Percentiles rank a stretch among this genome's conserved stretches.
These are phyloP conservation scores for Aspergillus carlsbadensis DNA, from an alignment of 495 filamentous ascomycete genomes.

Conservation along the genomic window DNA sequence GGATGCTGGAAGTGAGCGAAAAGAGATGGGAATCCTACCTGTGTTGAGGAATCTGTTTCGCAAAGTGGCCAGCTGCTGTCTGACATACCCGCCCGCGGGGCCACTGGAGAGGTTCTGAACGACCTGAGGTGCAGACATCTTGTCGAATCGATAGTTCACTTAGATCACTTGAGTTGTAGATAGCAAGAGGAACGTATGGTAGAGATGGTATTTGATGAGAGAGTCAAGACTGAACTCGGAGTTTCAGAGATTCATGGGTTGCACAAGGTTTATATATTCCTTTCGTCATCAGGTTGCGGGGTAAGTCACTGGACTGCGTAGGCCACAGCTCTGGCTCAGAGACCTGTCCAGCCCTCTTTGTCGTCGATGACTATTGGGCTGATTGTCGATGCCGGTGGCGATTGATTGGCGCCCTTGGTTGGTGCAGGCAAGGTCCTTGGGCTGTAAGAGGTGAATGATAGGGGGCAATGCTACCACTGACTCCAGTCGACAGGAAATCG, in stretches of 20 bases:
- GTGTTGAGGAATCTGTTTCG: constrained; percentile 22
- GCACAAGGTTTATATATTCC: constrained; percentile 21
- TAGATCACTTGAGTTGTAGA: not conserved
- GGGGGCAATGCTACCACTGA: not conserved
- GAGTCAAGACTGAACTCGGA: not conserved
- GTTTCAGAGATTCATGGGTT: constrained; percentile 2
- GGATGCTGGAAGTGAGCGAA: not conserved
- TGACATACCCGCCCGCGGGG: constrained; percentile 19
- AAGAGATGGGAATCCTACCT: constrained; percentile 14
- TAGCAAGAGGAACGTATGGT: not conserved
- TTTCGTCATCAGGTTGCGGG: constrained; percentile 17
- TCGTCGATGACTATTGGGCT: not conserved
- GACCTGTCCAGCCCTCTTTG: constrained; percentile 8
- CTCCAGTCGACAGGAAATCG: too few species aligned
- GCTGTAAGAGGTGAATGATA: not conserved
- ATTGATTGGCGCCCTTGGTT: constrained; percentile 8
- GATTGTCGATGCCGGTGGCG: constrained; percentile 1
- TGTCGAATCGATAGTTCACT: constrained; percentile 2
- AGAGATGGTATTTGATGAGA: not conserved
- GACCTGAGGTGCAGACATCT: constrained; percentile 25
- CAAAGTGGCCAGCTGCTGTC: constrained; percentile 19
- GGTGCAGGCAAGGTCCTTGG: not conserved
- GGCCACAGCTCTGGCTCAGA: constrained; percentile 3
- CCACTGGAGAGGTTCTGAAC: constrained; percentile 22
- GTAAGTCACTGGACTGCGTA: constrained; percentile 16